Evolutionary conservation across 176 grass and related monocot species (phyloP).

Genomic region (Thinopyrum elongatum): DNA sequence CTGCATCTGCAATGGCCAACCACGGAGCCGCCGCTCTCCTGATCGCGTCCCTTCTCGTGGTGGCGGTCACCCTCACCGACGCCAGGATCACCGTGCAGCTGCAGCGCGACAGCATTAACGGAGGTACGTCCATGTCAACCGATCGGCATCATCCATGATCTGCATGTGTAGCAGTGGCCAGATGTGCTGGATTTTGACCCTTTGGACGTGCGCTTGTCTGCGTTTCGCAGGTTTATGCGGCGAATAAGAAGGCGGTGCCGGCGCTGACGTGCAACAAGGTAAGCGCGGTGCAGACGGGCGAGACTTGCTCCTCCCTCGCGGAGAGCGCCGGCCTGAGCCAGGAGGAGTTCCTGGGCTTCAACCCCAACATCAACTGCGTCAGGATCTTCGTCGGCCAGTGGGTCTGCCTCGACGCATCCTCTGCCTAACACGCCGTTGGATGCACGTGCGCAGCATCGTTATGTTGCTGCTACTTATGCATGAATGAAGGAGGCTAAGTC

Average conservation of each 20-base stretch:
- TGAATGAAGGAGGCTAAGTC: neutral
- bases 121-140: neutral
- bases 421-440: neutral
- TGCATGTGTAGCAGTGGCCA: too few relatives aligned
- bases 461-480: neutral
- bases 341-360: conserved; percentile 37
- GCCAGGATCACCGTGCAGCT: neutral
- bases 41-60: conserved; percentile 28
- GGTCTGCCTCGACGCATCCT: conserved; percentile 28
- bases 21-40: conserved; percentile 16
- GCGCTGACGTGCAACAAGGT: conserved; percentile 37
- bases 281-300: neutral
- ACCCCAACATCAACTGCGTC: conserved; percentile 45
- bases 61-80: conserved; percentile 12
- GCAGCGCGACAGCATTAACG: neutral
- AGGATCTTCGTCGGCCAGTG: conserved; percentile 50
- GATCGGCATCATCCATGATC: too few relatives aligned
- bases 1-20: conserved; percentile 31
- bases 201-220: too few relatives aligned
- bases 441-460: neutral
- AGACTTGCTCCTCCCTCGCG: conserved; percentile 30
- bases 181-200: too few relatives aligned
- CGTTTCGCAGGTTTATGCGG: neutral
- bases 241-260: neutral
- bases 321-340: neutral